These are phyloP conservation scores for Leishmania major DNA, from an alignment of 208 protist genomes.

Conservation along the genomic window DNA sequence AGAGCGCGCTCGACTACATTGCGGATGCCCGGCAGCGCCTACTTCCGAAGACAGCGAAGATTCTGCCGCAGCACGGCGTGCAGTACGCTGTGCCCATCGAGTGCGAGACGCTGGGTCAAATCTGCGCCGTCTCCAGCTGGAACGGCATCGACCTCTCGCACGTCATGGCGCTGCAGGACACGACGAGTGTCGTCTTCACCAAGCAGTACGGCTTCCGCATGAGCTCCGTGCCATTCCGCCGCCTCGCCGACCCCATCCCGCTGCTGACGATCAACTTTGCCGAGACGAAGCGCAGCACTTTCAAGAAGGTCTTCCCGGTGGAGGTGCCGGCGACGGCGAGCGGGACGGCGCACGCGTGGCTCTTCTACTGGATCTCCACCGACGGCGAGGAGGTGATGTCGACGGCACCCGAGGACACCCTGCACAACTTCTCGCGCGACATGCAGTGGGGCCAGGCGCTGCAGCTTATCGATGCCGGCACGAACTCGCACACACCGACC, in stretches of 20 bases:
- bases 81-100: slow-evolving; percentile 93
- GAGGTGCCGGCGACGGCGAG: slow-evolving; percentile 52
- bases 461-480: slow-evolving; percentile 82
- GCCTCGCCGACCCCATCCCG: slow-evolving; percentile 69
- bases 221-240: slow-evolving; percentile 76
- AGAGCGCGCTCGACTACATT: slow-evolving; percentile 93
- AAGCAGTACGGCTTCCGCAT: slow-evolving; percentile 95
- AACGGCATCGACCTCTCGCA: slow-evolving; percentile 79
- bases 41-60: slow-evolving; percentile 61
- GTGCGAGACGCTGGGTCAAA: slow-evolving; percentile 66
- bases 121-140: slow-evolving; percentile 85
- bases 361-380: slow-evolving; percentile 82
- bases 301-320: slow-evolving; percentile 40
- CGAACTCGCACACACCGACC: slow-evolving; percentile 48
- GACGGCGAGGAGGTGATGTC: slow-evolving; percentile 71
- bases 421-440: slow-evolving; percentile 91
- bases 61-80: slow-evolving; percentile 82
- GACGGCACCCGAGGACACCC: slow-evolving; percentile 81
- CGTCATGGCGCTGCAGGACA: slow-evolving; percentile 91
- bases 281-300: slow-evolving; percentile 32
- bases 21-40: slow-evolving; percentile 78
- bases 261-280: slow-evolving; percentile 89
- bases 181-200: slow-evolving; percentile 89
- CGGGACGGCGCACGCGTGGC: slow-evolving; percentile 80
- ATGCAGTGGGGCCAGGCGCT: slow-evolving; percentile 95